phyloP scores from a whole-genome alignment of 257 asterid species.

The Capsicum rhomboideum region DNA sequence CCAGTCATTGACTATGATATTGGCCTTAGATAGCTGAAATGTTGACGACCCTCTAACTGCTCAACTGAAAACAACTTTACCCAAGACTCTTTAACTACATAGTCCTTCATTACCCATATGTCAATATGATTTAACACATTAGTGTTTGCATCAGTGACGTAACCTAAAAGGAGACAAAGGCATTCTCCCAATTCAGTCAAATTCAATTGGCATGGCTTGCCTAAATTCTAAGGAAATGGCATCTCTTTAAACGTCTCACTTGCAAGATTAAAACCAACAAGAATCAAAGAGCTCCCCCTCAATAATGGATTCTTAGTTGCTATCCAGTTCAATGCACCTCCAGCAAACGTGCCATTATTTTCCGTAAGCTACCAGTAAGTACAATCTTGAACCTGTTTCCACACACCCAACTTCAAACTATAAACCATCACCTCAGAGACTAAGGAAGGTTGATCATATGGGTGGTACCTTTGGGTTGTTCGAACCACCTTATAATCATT shows the following conservation, averaged over 20 bases:
- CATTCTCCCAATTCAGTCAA: slow-evolving; percentile 35
- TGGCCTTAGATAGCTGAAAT: slow-evolving; percentile 10
- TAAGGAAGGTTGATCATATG: slow-evolving; percentile 16
- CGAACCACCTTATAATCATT: slow-evolving; percentile 50
- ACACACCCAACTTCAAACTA: slow-evolving; percentile 38
- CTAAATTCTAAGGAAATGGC: slow-evolving; percentile 8
- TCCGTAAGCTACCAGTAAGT: slow-evolving; percentile 24
- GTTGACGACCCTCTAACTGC: slow-evolving; percentile 14
- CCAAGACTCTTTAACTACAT: slow-evolving; percentile 54
- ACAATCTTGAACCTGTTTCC: slow-evolving; percentile 36
- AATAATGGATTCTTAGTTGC: neutral
- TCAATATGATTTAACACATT: slow-evolving; percentile 1
- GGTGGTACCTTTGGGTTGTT: slow-evolving; percentile 23
- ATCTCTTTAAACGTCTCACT: slow-evolving; percentile 26
- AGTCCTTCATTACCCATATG: slow-evolving; percentile 55
- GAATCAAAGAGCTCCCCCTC: slow-evolving; percentile 1
- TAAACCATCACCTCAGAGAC: slow-evolving; percentile 29
- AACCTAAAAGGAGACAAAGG: slow-evolving; percentile 25
- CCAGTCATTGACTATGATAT: slow-evolving; percentile 23
- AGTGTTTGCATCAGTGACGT: neutral
- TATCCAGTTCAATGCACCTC: slow-evolving; percentile 42
- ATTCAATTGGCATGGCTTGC: slow-evolving; percentile 10
- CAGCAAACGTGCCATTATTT: neutral
- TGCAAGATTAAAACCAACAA: slow-evolving; percentile 41
- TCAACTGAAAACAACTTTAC: slow-evolving; percentile 25